Evolutionary conservation across 371 early-diverging fungal species (phyloP).

Genomic region (Synchytrium microbalum): DNA sequence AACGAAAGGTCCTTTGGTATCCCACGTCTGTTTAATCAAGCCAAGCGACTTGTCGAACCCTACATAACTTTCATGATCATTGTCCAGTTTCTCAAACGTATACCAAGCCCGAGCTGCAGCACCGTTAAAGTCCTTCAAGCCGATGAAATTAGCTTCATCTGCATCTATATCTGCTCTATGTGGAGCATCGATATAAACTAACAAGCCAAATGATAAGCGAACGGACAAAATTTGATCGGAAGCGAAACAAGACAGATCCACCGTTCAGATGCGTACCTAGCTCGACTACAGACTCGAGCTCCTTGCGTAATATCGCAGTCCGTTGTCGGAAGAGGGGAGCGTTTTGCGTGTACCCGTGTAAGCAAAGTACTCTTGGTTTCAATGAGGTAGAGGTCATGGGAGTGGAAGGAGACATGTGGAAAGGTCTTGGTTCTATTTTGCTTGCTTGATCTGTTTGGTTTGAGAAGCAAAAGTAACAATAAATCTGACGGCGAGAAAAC

Average conservation of each 20-base stretch:
- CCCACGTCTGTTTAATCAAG: conserved; percentile 36
- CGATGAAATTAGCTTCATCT: not conserved
- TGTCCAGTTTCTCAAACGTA: conserved; percentile 53
- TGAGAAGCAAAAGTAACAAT: too few relatives aligned
- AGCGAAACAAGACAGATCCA: too few relatives aligned
- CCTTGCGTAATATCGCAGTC: conserved; percentile 59
- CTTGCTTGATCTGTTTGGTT: too few relatives aligned
- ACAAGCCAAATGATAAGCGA: not conserved
- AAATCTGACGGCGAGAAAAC: too few relatives aligned
- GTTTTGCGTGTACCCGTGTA: conserved; percentile 75
- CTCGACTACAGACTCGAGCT: conserved; percentile 19
- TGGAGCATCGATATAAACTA: conserved; percentile 3
- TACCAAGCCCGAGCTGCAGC: not conserved
- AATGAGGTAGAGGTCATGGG: not conserved
- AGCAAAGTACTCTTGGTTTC: conserved; percentile 51
- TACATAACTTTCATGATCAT: conserved; percentile 35
- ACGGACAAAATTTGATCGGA: not conserved
- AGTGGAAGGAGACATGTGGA: not conserved
- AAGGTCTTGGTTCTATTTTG: too few relatives aligned
- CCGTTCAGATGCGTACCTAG: not conserved
- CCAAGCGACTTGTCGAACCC: conserved; percentile 54
- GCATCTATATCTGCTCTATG: not conserved
- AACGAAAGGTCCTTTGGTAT: conserved; percentile 58
- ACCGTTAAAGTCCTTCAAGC: not conserved
- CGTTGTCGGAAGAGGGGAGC: conserved; percentile 55